Evolutionary conservation across 139 green algal genomes (phyloP).

Genomic region (Chlamydomonas incerta): DNA sequence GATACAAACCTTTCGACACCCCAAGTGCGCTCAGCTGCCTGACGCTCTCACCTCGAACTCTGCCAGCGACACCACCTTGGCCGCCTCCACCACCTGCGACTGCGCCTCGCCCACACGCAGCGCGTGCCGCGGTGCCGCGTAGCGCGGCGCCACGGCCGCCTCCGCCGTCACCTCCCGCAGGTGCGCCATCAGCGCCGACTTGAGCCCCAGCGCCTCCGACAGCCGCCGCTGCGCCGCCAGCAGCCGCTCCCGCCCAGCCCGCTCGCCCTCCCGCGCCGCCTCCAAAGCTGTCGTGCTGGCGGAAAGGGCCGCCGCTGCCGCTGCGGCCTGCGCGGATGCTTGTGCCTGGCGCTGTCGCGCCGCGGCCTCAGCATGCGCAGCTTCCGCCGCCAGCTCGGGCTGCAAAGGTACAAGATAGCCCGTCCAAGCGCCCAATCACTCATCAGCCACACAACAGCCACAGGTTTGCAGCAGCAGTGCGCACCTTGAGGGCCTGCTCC

Average conservation of each 20-base stretch:
- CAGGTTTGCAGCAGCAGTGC: too few species aligned
- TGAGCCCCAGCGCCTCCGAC: slow-evolving; percentile 35
- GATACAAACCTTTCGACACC: background rate
- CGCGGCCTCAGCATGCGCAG: too few species aligned
- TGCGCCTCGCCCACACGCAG: slow-evolving; percentile 28
- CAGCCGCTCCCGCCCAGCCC: slow-evolving; percentile 16
- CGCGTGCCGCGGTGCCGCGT: slow-evolving; percentile 27
- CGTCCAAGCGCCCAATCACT: too few species aligned
- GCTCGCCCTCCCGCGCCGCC: background rate
- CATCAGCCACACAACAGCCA: too few species aligned
- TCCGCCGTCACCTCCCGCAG: slow-evolving; percentile 1
- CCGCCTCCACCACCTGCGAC: slow-evolving; percentile 23
- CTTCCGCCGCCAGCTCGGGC: background rate
- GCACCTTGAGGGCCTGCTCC: background rate
- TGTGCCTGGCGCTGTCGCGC: too few species aligned
- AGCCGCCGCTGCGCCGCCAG: slow-evolving; percentile 35
- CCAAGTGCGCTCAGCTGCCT: too few species aligned
- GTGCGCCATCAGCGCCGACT: slow-evolving; percentile 29
- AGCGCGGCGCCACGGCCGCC: slow-evolving; percentile 2
- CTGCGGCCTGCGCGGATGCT: background rate
- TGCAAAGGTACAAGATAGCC: too few species aligned
- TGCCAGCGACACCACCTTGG: slow-evolving; percentile 22
- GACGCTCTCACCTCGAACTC: slow-evolving; percentile 11
- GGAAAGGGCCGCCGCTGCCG: background rate
- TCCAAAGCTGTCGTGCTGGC: background rate